These are phyloP conservation scores for Macrotyloma uniflorum DNA, from an alignment of 306 rosid genomes.

Conservation along the genomic window DNA sequence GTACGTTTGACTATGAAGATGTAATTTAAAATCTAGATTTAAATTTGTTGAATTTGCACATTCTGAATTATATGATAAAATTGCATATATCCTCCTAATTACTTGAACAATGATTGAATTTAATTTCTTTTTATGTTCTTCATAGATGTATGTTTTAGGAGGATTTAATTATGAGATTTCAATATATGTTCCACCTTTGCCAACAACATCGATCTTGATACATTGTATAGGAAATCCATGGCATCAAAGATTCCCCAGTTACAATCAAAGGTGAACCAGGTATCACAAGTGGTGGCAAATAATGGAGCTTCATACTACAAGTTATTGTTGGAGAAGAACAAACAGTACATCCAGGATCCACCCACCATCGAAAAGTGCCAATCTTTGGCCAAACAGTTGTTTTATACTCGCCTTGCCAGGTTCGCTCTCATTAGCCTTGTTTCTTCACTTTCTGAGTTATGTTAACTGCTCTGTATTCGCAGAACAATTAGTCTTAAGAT, in stretches of 20 bases:
- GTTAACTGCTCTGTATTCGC: not conserved
- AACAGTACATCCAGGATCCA: conserved; percentile 58
- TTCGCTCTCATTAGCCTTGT: not conserved
- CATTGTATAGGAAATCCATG: conserved; percentile 42
- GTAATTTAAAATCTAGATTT: not conserved
- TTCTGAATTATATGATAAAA: not conserved
- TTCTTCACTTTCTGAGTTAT: not conserved
- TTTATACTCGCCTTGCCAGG: conserved; percentile 74
- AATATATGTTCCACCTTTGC: not conserved
- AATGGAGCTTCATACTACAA: conserved; percentile 49
- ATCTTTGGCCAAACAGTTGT: conserved; percentile 57
- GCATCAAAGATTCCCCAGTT: conserved; percentile 52
- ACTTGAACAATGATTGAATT: not conserved
- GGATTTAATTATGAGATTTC: not conserved
- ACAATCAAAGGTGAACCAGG: conserved; percentile 50
- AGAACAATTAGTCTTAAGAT: not conserved
- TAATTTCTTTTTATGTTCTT: not conserved
- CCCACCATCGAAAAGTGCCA: conserved; percentile 60
- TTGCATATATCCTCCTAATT: not conserved
- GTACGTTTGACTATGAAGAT: not conserved
- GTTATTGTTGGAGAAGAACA: conserved; percentile 52
- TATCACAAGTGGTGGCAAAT: conserved; percentile 36
- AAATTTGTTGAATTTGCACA: not conserved
- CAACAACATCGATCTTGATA: not conserved
- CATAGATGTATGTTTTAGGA: not conserved